Evolutionary conservation across 139 green algal species (phyloP), one percentile per base, ranked within the genome.

Genomic region (Tetradesmus lagerheimii): DNA sequence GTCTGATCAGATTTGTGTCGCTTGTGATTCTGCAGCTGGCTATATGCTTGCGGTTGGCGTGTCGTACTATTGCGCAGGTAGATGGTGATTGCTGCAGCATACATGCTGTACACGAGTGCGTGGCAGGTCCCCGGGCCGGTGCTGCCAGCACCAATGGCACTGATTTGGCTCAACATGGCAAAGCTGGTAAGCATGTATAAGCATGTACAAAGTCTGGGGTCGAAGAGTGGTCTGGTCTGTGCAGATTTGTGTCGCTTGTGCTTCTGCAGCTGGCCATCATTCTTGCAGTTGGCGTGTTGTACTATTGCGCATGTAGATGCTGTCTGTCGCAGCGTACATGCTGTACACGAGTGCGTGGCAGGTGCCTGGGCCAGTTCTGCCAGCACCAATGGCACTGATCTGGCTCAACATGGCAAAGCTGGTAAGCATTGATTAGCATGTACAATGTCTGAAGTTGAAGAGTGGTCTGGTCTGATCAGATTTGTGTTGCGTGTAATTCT

Each of bases 111-210:
- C 89, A 94, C 92, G 0, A 86, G 64, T 34, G 91, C 89, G 12
- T 94, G 88, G 82, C 27, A 88, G 16, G 86, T 96, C 57, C 92
- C 94, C 4, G 89, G 90, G 0, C 89, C 91, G 1, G 81, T 91
- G 74, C 88, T 95, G 45, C 92, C 89, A 4, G 92, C 89, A 16
- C 93, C 92, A 53, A 94, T 90, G 20, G 94, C 93, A 16, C 45
- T 90, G 37, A 94, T 96, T 34, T 96, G 94, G 94, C 89, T 96
- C 4, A 91, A 95, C 89, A 96, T 96, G 94, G 94, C 94, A 25
- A 80, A 83, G 34, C 85, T 89, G 85, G 85, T n/a, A n/a, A n/a
- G n/a, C n/a, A n/a, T n/a, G n/a, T n/a, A n/a, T 89, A 43, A 89
- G 85, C 41, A 25, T 82, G 9, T 27, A 35, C 38, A n/a, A 20